These are phyloP conservation scores for Phialemoniopsis sp. DNA, from an alignment of 2,329 filamentous ascomycete genomes.

Conservation along the genomic window DNA sequence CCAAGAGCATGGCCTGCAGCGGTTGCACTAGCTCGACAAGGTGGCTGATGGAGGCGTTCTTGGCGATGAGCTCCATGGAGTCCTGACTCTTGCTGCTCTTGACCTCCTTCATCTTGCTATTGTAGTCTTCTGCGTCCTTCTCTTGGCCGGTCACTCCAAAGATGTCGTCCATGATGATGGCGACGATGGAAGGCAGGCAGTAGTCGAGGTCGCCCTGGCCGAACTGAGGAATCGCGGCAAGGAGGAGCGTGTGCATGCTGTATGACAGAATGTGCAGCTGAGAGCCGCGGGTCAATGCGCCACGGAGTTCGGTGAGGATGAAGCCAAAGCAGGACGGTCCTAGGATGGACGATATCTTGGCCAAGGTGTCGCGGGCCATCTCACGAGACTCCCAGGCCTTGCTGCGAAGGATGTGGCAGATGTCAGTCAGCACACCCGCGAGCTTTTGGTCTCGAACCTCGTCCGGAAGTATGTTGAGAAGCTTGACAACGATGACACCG, in stretches of 20 bases:
- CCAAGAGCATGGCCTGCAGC: slow-evolving; percentile 70
- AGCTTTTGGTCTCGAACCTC: slow-evolving; percentile 70
- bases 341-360: slow-evolving; percentile 76
- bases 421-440: slow-evolving; percentile 81
- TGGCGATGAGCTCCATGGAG: slow-evolving; percentile 89
- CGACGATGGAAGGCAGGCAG: slow-evolving; percentile 72
- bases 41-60: slow-evolving; percentile 70
- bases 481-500: slow-evolving; percentile 82
- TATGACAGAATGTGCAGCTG: slow-evolving; percentile 94
- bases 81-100: slow-evolving; percentile 98
- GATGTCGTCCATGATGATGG: slow-evolving; percentile 93
- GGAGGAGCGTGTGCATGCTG: slow-evolving; percentile 87
- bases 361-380: slow-evolving; percentile 82
- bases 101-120: slow-evolving; percentile 93
- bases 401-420: slow-evolving; percentile 88
- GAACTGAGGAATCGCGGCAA: slow-evolving; percentile 68
- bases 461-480: slow-evolving; percentile 74
- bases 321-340: slow-evolving; percentile 85
- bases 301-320: slow-evolving; percentile 84
- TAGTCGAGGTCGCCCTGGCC: slow-evolving; percentile 85
- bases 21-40: slow-evolving; percentile 75
- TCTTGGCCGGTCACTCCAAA: slow-evolving; percentile 91
- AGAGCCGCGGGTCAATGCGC: slow-evolving; percentile 79
- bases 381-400: slow-evolving; percentile 86
- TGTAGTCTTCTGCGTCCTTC: slow-evolving; percentile 95